Percentiles rank a stretch among this genome's conserved stretches.
Conservation (phyloP, 306 rosid genomes). For the Spatholobus suberectus region DNA sequence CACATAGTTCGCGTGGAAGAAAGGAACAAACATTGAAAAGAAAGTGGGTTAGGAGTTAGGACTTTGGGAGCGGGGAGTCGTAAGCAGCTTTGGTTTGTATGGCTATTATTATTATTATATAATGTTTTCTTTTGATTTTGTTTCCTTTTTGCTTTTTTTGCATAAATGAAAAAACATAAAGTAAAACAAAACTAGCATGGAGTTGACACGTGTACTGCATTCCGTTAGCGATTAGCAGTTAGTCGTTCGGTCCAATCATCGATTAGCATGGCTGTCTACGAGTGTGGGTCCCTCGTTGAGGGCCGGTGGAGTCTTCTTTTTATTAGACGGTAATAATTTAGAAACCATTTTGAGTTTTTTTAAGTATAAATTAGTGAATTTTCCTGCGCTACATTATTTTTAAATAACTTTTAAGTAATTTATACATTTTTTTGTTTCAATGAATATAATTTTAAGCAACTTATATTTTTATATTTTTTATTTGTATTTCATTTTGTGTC, state of each 20-base stretch:
- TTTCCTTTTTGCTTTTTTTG: background rate
- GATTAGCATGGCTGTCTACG: slow-evolving; percentile 32
- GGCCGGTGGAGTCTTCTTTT: slow-evolving; percentile 23
- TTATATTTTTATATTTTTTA: too few relatives aligned
- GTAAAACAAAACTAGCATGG: background rate
- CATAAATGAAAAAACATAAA: background rate
- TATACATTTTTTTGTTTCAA: too few relatives aligned
- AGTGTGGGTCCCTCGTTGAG: slow-evolving; percentile 47
- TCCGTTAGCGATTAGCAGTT: slow-evolving; percentile 56
- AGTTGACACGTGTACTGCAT: background rate
- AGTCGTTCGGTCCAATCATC: slow-evolving; percentile 51
- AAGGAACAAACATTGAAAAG: slow-evolving; percentile 29
- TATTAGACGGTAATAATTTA: too few relatives aligned
- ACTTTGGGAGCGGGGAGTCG: slow-evolving; percentile 35
- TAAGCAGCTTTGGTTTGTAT: slow-evolving; percentile 43
- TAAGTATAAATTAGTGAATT: too few relatives aligned
- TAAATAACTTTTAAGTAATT: too few relatives aligned
- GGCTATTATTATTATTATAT: background rate
- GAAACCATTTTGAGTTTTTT: too few relatives aligned
- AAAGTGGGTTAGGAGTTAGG: slow-evolving; percentile 37
- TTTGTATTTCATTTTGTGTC: too few relatives aligned
- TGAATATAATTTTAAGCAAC: too few relatives aligned
- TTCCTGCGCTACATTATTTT: too few relatives aligned
- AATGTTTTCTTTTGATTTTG: background rate
- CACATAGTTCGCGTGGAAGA: slow-evolving; percentile 40